Evolutionary conservation across 768 basidiomycete genomes (phyloP), one percentile per base, ranked within the genome.

Genomic region (Albatrellus ellisii): DNA sequence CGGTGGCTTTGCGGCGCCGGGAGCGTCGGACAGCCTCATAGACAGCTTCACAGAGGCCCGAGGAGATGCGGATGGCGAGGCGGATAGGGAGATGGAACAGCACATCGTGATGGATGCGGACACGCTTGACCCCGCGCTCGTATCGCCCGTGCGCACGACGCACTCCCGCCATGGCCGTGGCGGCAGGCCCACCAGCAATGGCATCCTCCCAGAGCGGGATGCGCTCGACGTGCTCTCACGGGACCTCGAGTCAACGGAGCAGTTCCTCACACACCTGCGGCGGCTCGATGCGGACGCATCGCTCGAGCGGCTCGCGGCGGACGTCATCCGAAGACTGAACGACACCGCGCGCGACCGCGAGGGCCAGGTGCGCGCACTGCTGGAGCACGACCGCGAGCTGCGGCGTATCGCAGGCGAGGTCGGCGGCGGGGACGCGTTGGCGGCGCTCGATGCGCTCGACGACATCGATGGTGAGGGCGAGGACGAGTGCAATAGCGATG

Each of bases 301-400:
- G 43, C 61, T 91, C 46, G 88, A 92, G 60, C 65, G 59, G 31
- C 64, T 85, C 32, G 81, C 88, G 5, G 75, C 79, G 14, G 75
- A 82, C 49, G 68, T 87, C 46, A 84, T 92, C 51, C 72, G 85
- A 27, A 69, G 72, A 26, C 69, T 90, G 46, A 81, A 88, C 58
- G 79, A 82, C 43, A 72, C 77, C 10, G 72, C 75, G 26, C 74
- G 77, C 36, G 79, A 86, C 52, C 73, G 88, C 43, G 88, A 91
- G 56, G 70, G 68, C 2, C 88, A 91, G 60, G 73, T 87, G 4
- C 78, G 88, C 39, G 83, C 78, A 53, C 60, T 91, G 41, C 62
- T 79, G 26, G 82, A 78, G 48, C 81, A 70, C 54, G 87, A 90
- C 53, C 72, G 85, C 40, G 80, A 89, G 59, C 75, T 91, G 54